Conservation (phyloP, 805 yeast species). For the Suhomyces kilbournensis region DNA sequence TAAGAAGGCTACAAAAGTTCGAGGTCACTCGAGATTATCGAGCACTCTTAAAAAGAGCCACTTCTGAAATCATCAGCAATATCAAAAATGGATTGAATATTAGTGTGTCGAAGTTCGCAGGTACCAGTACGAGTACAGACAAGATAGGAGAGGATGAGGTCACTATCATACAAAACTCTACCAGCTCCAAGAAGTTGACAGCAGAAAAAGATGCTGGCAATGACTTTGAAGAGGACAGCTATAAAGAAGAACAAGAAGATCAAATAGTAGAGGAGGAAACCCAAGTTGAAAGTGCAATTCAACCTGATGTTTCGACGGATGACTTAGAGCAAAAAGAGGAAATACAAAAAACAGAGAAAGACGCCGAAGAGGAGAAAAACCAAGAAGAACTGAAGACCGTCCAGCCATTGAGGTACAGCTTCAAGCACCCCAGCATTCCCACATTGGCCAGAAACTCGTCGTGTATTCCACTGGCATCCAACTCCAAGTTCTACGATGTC, state of each 20-base stretch:
- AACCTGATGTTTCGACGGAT: background rate
- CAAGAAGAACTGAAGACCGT: slow-evolving; percentile 12
- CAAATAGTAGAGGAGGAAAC: slow-evolving; percentile 3
- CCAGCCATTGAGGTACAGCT: slow-evolving; percentile 11
- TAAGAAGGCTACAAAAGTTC: slow-evolving; percentile 37
- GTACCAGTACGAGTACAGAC: slow-evolving; percentile 29
- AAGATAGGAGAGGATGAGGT: slow-evolving; percentile 15
- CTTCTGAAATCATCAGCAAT: slow-evolving; percentile 29
- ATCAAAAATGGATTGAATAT: slow-evolving; percentile 19
- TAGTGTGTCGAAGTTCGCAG: slow-evolving; percentile 15
- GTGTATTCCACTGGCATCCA: slow-evolving; percentile 33
- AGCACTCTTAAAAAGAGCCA: slow-evolving; percentile 32
- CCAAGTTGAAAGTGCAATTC: background rate
- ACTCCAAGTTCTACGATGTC: slow-evolving; percentile 41
- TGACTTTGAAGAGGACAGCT: slow-evolving; percentile 7
- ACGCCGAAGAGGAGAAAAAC: slow-evolving; percentile 9
- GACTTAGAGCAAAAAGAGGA: slow-evolving; percentile 1
- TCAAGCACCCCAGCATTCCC: slow-evolving; percentile 27
- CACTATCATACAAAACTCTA: slow-evolving; percentile 13
- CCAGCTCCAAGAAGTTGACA: slow-evolving; percentile 4
- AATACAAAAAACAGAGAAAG: background rate
- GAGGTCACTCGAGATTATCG: slow-evolving; percentile 44
- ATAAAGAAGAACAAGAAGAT: slow-evolving; percentile 11
- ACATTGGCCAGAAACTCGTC: slow-evolving; percentile 37
- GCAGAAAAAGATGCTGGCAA: slow-evolving; percentile 7